Conservation (phyloP, 331 rosid genomes). For the Cydonia oblonga region DNA sequence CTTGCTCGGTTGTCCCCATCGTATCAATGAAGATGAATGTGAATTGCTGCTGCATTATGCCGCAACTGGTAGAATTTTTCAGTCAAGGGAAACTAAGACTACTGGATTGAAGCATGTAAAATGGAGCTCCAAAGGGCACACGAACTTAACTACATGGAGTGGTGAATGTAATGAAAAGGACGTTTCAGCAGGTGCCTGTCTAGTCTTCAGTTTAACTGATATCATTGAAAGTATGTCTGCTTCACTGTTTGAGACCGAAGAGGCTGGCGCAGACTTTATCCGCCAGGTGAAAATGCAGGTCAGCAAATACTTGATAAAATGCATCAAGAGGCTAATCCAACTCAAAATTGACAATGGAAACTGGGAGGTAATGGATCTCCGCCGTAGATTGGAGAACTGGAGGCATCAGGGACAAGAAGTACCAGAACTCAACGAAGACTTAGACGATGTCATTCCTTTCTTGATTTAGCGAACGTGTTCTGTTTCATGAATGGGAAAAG, state of each 20-base stretch:
- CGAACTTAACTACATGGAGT: conserved; percentile 1
- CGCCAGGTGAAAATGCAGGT: conserved; percentile 11
- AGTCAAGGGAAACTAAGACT: conserved; percentile 1
- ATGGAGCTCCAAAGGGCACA: background rate
- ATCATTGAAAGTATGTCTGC: too few relatives aligned
- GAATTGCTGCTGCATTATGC: conserved; percentile 35
- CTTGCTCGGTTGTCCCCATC: conserved; percentile 14
- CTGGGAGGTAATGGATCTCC: conserved; percentile 15
- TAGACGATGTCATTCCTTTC: conserved; percentile 14
- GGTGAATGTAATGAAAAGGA: conserved; percentile 19
- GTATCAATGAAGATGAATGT: conserved; percentile 12
- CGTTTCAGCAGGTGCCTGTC: conserved; percentile 17
- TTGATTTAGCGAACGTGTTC: conserved; percentile 5
- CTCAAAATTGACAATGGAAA: conserved; percentile 13
- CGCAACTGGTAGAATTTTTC: conserved; percentile 16
- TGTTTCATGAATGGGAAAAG: background rate
- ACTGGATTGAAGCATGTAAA: background rate
- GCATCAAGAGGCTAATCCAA: conserved; percentile 17
- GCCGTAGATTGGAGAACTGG: conserved; percentile 26
- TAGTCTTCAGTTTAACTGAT: conserved; percentile 23
- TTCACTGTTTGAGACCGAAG: too few relatives aligned
- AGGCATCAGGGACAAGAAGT: conserved; percentile 25
- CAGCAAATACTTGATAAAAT: conserved; percentile 19
- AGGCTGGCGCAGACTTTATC: too few relatives aligned
- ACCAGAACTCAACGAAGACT: conserved; percentile 10